Evolutionary conservation across 208 protist species (phyloP), one percentile per base, ranked within the genome.

Genomic region (Leishmania aethiopica): DNA sequence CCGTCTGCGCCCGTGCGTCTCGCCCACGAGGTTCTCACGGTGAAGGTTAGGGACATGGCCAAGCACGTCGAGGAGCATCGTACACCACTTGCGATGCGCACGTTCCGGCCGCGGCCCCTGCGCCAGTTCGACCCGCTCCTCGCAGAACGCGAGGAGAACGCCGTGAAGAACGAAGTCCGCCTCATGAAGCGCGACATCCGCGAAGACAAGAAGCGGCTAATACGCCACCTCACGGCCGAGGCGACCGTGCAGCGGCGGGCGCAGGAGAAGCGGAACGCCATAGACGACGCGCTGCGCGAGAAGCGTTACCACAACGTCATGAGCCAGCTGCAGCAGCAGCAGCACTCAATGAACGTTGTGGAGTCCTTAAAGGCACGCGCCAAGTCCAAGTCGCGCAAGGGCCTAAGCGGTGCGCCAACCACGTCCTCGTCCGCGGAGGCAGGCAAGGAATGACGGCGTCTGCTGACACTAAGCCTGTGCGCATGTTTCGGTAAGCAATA

Each of bases 291-390:
- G 75, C 67, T 91, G 82, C 86, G 92, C 7, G 87, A 94, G 84
- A 78, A 80, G 81, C 84, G 91, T 51, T 94, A 92, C 79, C 86
- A 88, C 75, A 88, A 92, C 76, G 76, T 97, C 51, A 91, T 97
- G 86, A 86, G 87, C n/a, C 85, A 94, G 84, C 87, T 97, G 79
- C 94, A 97, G 86, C 79, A 88, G 70, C 94, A 97, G 79, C 94
- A 97, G 83, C 92, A 96, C 84, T 86, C 92, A 35, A 97, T 97
- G 94, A 97, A 97, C 75, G 93, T 89, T 6, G 94, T 96, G 7
- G 94, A 97, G 78, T 89, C 90, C 60, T 74, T 93, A 37, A 92
- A 94, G 86, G 77, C 80, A 42, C 92, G 90, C 84, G 92, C 91
- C 25, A 88, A 90, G 80, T 84, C 85, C 60, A 96, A 96, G 84